A percentile compares a stretch with the other conserved stretches of the same genome.
Evolutionary conservation across 2,329 filamentous ascomycete species (phyloP).

Genomic region (Emericellopsis atlantica): DNA sequence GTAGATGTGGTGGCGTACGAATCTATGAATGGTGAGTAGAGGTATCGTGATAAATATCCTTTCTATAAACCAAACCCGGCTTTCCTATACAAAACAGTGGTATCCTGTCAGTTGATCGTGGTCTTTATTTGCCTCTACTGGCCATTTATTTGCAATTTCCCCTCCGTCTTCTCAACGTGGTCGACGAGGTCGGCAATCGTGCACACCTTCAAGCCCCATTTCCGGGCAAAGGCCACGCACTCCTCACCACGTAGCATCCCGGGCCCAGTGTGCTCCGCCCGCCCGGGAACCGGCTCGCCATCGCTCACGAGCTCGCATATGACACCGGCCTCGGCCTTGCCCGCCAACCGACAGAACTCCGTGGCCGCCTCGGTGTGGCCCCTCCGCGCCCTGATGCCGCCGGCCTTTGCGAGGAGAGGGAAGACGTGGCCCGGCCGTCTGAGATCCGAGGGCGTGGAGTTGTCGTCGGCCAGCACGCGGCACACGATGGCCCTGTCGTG

Average conservation of each 20-base stretch:
- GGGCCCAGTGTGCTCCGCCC: conserved; percentile 50
- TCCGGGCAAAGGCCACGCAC: conserved; percentile 76
- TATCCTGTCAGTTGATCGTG: background rate
- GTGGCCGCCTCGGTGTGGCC: conserved; percentile 93
- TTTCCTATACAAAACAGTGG: too few relatives aligned
- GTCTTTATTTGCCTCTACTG: conserved; percentile 5
- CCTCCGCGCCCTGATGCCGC: conserved; percentile 65
- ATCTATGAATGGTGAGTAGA: too few relatives aligned
- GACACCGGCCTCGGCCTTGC: conserved; percentile 63
- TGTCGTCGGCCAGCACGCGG: conserved; percentile 59
- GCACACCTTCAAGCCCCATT: conserved; percentile 84
- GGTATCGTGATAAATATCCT: too few relatives aligned
- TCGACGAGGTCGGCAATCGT: conserved; percentile 84
- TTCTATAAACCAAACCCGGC: too few relatives aligned
- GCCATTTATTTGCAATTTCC: conserved; percentile 38
- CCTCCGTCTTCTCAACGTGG: conserved; percentile 67
- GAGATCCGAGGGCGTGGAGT: conserved; percentile 46
- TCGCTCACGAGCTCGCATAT: conserved; percentile 91
- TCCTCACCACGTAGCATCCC: conserved; percentile 88
- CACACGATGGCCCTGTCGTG: conserved; percentile 78
- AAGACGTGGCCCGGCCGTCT: conserved; percentile 83
- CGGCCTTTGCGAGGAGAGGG: conserved; percentile 65
- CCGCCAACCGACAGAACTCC: conserved; percentile 78
- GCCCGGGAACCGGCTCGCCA: conserved; percentile 58
- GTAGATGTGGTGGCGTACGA: too few relatives aligned